Conservation (phyloP, 2,329 filamentous ascomycete genomes). For the Aspergillus sp. region DNA sequence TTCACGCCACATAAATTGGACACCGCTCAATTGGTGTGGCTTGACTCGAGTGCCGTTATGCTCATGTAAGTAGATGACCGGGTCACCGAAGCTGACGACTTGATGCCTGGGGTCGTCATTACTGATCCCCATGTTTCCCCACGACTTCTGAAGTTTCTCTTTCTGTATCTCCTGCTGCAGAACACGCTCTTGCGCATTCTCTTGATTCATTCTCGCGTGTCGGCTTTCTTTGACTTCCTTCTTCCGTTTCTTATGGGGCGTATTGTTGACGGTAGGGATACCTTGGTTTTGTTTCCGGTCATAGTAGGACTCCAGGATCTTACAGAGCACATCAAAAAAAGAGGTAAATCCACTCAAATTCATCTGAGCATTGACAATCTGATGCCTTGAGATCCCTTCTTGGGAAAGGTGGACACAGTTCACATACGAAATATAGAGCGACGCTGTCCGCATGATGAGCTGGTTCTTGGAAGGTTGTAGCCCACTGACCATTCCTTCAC, state of each 20-base stretch:
- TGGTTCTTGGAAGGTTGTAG: constrained; percentile 4
- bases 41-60: constrained; percentile 61
- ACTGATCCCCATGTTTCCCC: constrained; percentile 24
- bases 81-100: constrained; percentile 38
- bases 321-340: constrained; percentile 24
- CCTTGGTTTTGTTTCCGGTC: constrained; percentile 6
- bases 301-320: constrained; percentile 13
- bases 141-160: constrained; percentile 22
- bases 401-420: constrained; percentile 13
- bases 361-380: constrained; percentile 15
- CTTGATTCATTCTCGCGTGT: constrained; percentile 47
- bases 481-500: constrained; percentile 2
- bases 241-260: constrained; percentile 42
- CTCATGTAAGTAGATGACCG: constrained; percentile 49
- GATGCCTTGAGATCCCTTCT: constrained; percentile 13
- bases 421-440: constrained; percentile 27
- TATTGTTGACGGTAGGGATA: constrained; percentile 5
- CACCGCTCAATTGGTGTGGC: constrained; percentile 69
- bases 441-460: constrained; percentile 18
- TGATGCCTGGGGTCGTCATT: constrained; percentile 38
- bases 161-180: constrained; percentile 48
- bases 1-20: constrained; percentile 84
- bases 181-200: constrained; percentile 47
- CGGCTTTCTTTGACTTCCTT: constrained; percentile 42
- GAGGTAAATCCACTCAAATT: constrained; percentile 17